phyloP scores from a whole-genome alignment of 192 early-diverging fungal species.

The Coemansia sp. region DNA sequence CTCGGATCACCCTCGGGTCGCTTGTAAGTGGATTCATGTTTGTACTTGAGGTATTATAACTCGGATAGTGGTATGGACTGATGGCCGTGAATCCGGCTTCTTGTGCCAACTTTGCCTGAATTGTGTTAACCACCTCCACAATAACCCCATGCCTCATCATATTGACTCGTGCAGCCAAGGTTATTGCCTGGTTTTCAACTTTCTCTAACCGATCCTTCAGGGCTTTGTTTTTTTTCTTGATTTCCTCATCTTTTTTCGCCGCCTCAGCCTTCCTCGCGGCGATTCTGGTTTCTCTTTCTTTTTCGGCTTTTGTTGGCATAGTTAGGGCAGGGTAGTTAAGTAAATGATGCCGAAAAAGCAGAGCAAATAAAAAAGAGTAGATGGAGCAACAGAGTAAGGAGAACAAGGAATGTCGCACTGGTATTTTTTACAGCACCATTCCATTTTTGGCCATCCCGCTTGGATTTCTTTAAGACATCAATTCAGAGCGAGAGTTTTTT shows the following conservation, averaged over 20 bases:
- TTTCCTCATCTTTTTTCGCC: not conserved
- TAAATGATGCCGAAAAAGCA: not conserved
- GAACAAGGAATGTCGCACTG: not conserved
- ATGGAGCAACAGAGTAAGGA: too few relatives aligned
- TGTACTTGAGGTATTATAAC: not conserved
- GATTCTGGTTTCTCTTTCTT: not conserved
- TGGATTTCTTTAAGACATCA: too few relatives aligned
- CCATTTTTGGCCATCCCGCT: too few relatives aligned
- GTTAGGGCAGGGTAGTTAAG: not conserved
- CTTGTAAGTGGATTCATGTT: not conserved
- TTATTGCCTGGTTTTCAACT: not conserved
- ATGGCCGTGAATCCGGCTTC: not conserved
- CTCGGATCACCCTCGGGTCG: not conserved
- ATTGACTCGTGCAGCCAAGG: not conserved
- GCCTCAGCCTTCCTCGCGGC: not conserved
- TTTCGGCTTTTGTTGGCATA: not conserved
- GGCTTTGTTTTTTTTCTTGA: not conserved
- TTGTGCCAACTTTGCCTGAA: not conserved
- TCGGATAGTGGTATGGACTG: not conserved
- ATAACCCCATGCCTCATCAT: not conserved
- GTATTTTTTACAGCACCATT: not conserved
- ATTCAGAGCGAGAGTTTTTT: too few relatives aligned
- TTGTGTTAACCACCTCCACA: not conserved
- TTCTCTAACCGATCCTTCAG: not conserved
- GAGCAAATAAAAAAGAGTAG: too few relatives aligned